Base-by-base conservation (phyloP, 169 alveolate genomes). In the Cryptosporidium sp. region DNA sequence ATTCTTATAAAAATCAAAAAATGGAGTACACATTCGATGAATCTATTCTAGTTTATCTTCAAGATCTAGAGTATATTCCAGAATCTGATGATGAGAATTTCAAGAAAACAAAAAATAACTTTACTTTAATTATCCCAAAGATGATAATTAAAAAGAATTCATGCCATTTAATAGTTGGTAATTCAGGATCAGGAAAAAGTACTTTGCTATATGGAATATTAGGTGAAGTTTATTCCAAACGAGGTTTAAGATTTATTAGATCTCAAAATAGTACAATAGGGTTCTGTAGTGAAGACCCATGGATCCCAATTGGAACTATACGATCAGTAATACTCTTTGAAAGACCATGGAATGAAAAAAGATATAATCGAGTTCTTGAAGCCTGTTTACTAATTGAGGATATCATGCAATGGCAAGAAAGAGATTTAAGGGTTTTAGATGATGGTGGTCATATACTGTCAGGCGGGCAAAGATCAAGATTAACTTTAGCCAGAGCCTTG, bases 401-500 rank as follows among this genome's bases (percentile, higher is more conserved):
- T 21, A 85, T 95, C 69, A 48, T 71, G 35, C 84, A 93, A 2
- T 95, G 96, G 95, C 94, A 94, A 51, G 85, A 71, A 62, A 87
- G 94, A 21, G 97, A 95, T 58, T 29, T 93, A 84, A 70, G 97
- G 18, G 72, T 71, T 60, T 61, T 95, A 9, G 96, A 93, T 61
- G 97, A 95, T 61, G 94, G 91, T 42, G 89, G 89, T 0, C 94
- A 92, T 53, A 84, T 85, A 53, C 70, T 97, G 51, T 93, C 97
- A 69, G 98, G 98, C 68, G 99, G 99, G 0, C 97, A 97, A 85
- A 93, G 97, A n/a, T 97, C 97, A 3, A 93, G 99, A 70, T 85
- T 97, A 14, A 92, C 96, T 69, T 92, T 97, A 75, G 98, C 99
- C 7, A 80, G 99, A 52, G 97, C 98, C 3, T 65, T 97, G 10